Base-by-base conservation (phyloP, 495 filamentous ascomycete species). In the Talaromyces ruber region DNA sequence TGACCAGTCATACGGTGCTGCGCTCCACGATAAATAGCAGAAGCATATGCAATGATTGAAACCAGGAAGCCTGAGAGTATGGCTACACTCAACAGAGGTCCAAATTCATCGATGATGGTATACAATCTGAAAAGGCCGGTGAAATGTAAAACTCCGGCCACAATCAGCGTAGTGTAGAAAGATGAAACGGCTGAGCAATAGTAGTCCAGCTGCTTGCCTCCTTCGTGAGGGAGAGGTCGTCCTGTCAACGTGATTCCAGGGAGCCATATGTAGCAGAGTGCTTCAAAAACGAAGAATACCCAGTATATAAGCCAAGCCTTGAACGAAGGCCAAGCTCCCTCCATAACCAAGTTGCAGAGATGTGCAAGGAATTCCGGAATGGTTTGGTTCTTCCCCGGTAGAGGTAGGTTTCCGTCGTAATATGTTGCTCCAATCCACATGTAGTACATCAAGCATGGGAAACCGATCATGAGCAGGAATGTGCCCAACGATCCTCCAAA, bases 401-500 rank as follows among this genome's bases (percentile, higher is more conserved):
- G 69, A 12, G 93, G 94, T 16, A 93, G 75, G 61, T 87, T 82
- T 50, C 91, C 92, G 71, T 90, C 79, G 73, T 96, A 98, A 74
- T 91, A 91, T 8, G 86, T 91, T 8, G 92, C 88, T 24, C 93
- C 93, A 68, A 96, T 86, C 89, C 90, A 98, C 90, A 97, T 93
- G 77, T 96, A 97, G 79, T 88, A 98, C 93, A 98, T 98, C 53
- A 97, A 76, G 25, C 86, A 29, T 16, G 93, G 93, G 73, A 97
- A 98, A 55, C 85, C 88, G 60, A 91, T 74, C 90, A 98, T 98
- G 78, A 95, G 84, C 47, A 81, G 76, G 24, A 71, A 70, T 25
- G 88, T 84, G 52, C 93, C 93, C 24, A 77, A 74, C 8, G 90
- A 82, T 59, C 93, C 93, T 56, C 92, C 91, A 66, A 98, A 97